phyloP scores from a whole-genome alignment of 2,329 filamentous ascomycete genomes.

The Colletotrichum coccodes region DNA sequence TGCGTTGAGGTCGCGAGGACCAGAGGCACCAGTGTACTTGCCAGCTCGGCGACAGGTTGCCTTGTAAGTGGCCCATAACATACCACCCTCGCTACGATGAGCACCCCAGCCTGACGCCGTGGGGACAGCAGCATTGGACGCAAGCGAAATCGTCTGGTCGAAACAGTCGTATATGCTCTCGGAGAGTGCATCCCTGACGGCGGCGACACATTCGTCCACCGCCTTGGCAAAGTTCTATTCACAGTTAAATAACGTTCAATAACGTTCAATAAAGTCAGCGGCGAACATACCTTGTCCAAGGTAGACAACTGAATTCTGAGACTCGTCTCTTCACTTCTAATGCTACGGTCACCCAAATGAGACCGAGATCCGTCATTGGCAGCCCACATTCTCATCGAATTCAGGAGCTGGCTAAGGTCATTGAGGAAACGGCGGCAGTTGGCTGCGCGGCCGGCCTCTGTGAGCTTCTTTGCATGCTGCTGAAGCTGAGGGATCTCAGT shows the following conservation, averaged over 20 bases:
- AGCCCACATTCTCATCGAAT: constrained; percentile 40
- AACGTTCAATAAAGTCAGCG: too few relatives aligned
- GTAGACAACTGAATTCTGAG: constrained; percentile 29
- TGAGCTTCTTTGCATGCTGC: constrained; percentile 49
- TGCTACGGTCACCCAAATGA: constrained; percentile 32
- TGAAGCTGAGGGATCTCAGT: constrained; percentile 71
- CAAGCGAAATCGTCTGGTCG: constrained; percentile 34
- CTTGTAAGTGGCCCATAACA: constrained; percentile 40
- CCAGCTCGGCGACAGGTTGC: constrained; percentile 38
- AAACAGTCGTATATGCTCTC: constrained; percentile 38
- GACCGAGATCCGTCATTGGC: constrained; percentile 34
- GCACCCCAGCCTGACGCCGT: constrained; percentile 38
- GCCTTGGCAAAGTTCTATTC: constrained; percentile 33
- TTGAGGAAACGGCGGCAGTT: constrained; percentile 37
- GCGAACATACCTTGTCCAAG: constrained; percentile 26
- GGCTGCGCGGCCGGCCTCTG: constrained; percentile 32
- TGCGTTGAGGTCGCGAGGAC: constrained; percentile 38
- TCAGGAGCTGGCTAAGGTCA: constrained; percentile 37
- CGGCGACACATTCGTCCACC: constrained; percentile 31
- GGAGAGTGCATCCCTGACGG: constrained; percentile 30
- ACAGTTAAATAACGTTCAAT: neutral
- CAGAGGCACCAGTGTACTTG: constrained; percentile 31
- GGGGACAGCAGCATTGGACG: constrained; percentile 31
- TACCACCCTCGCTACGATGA: constrained; percentile 31
- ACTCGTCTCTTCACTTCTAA: constrained; percentile 26